Evolutionary conservation across 2,329 filamentous ascomycete genomes (phyloP), one percentile per base, ranked within the genome.

Genomic region (Talaromyces sp.): DNA sequence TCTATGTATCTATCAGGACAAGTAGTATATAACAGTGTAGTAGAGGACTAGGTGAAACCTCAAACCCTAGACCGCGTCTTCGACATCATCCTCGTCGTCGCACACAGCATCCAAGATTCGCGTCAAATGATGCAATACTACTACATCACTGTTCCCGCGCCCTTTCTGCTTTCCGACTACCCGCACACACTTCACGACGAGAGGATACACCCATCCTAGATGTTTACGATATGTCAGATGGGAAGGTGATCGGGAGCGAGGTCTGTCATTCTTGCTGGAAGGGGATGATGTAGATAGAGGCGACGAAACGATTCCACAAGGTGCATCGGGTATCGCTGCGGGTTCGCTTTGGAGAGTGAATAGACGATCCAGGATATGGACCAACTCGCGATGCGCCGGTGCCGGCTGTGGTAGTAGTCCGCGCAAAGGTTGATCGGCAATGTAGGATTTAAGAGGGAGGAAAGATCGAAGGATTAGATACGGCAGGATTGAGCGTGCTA

Each of bases 351-450:
- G 82, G 66, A 98, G 80, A 19, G 83, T 82, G 1, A 90, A 85
- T 39, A 97, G 81, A 54, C 86, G 82, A 58, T 81, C 79, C 19
- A 98, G 81, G 27, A 93, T 83, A 72, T 91, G 90, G 4, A 90
- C 74, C 11, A 99, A 80, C 74, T 97, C 95, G 67, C 86, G 89
- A 50, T 91, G 86, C 73, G 97, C 91, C 9, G 87, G 89, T 5
- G 92, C 82, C 0, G 94, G 94, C 74, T 95, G 91, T 4, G 95
- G 95, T 88, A 96, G 95, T 59, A 89, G 86, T 0, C 95, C 93
- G 15, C 95, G 85, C 22, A 99, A 82, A 0, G 94, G 93, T 73
- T 97, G 94, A 75, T 99, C 95, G 3, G 93, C 91, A 54, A 96
- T 89, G 74, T 96, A 98, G 0, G 89, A 84, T 64, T 92, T 89